A percentile compares a stretch with the other conserved stretches of the same genome.
phyloP scores from a whole-genome alignment of 1,284 basidiomycete genomes.

The Moesziomyces antarcticus region DNA sequence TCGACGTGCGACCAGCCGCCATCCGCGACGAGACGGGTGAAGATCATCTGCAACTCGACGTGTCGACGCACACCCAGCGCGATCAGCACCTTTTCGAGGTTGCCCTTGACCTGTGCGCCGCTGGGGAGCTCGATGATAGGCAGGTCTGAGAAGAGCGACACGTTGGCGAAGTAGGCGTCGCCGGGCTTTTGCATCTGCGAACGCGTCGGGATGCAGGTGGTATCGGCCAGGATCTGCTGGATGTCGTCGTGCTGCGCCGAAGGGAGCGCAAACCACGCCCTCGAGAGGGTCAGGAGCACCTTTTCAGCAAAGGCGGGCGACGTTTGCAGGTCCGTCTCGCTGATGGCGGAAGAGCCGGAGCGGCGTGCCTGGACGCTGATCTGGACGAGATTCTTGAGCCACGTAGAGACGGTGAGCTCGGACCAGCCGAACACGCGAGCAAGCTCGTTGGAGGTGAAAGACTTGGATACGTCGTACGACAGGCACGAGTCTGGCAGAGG shows the following conservation, averaged over 20 bases:
- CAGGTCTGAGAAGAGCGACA: constrained; percentile 87
- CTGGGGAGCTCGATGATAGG: constrained; percentile 80
- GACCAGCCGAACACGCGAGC: constrained; percentile 74
- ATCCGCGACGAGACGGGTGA: constrained; percentile 68
- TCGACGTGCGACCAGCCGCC: constrained; percentile 70
- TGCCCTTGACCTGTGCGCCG: constrained; percentile 75
- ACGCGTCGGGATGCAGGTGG: constrained; percentile 85
- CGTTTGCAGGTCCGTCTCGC: constrained; percentile 76
- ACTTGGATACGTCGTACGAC: constrained; percentile 75
- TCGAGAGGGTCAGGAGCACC: constrained; percentile 78
- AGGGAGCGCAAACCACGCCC: constrained; percentile 80
- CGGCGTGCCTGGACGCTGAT: constrained; percentile 69
- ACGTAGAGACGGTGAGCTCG: constrained; percentile 81
- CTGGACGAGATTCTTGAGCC: constrained; percentile 77
- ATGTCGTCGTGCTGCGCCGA: constrained; percentile 75
- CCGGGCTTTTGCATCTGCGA: constrained; percentile 79
- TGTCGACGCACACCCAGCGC: constrained; percentile 88
- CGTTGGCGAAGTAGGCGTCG: constrained; percentile 88
- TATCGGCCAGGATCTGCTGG: constrained; percentile 73
- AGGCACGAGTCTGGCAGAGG: constrained; percentile 83
- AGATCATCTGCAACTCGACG: constrained; percentile 74
- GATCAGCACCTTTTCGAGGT: constrained; percentile 80
- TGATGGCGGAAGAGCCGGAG: constrained; percentile 19
- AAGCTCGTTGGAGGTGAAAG: constrained; percentile 71
- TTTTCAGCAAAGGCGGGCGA: constrained; percentile 85